These are phyloP conservation scores for Kwoniella dejecticola DNA, from an alignment of 768 basidiomycete genomes.

Conservation along the genomic window DNA sequence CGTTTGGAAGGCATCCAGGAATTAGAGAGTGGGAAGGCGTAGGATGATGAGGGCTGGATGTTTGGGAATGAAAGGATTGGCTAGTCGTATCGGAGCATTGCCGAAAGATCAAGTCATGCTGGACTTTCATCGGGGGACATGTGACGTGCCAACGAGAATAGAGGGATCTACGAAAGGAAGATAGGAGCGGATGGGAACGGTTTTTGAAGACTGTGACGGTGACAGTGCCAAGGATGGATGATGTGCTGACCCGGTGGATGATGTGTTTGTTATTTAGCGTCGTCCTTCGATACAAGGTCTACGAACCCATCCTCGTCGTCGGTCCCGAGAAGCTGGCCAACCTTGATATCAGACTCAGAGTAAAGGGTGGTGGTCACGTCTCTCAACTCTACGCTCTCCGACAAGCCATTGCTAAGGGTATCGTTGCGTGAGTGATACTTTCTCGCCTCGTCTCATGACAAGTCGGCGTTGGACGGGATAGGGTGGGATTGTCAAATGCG, in stretches of 20 bases:
- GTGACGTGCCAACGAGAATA: no score
- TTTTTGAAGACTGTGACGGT: background rate
- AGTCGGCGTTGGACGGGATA: no score
- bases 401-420: conserved; percentile 95
- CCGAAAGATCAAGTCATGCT: no score
- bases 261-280: conserved; percentile 34
- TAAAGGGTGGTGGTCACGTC: conserved; percentile 98
- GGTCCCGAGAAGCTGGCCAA: conserved; percentile 83
- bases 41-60: no score
- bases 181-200: background rate
- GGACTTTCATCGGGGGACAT: no score
- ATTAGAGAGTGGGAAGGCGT: no score
- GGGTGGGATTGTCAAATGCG: no score
- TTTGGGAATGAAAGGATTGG: no score
- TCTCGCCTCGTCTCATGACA: background rate
- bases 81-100: no score
- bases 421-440: conserved; percentile 78
- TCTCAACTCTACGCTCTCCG: conserved; percentile 99
- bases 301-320: conserved; percentile 92
- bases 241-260: conserved; percentile 6
- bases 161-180: no score
- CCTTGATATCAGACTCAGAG: conserved; percentile 95
- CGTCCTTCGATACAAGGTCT: conserved; percentile 95
- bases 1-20: background rate
- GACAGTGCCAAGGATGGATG: background rate